A percentile compares a stretch with the other conserved stretches of the same genome.
Evolutionary conservation across 1,139 yeast species (phyloP).

Genomic region (Lodderomyces pseudojiufengensis): DNA sequence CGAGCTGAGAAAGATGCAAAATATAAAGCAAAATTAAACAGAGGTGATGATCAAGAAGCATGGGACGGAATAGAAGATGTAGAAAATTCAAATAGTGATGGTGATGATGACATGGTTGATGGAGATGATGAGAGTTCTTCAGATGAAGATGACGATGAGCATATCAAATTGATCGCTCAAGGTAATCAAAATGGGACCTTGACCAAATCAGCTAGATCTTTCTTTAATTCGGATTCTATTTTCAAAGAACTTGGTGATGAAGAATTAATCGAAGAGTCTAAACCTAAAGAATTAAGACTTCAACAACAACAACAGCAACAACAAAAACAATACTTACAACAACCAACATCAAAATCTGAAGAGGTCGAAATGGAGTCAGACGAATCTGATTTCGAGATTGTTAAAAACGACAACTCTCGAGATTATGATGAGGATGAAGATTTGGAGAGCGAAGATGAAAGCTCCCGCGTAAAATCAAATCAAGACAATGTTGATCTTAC

Average conservation of each 20-base stretch:
- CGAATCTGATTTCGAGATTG: slow-evolving; percentile 53
- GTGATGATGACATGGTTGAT: slow-evolving; percentile 41
- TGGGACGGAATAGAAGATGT: slow-evolving; percentile 78
- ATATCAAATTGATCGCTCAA: slow-evolving; percentile 60
- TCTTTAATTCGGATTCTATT: slow-evolving; percentile 72
- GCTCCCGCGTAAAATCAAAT: slow-evolving; percentile 43
- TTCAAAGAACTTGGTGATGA: slow-evolving; percentile 63
- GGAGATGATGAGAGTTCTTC: slow-evolving; percentile 35
- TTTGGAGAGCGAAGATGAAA: slow-evolving; percentile 47
- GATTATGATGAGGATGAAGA: slow-evolving; percentile 39
- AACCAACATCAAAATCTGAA: not conserved
- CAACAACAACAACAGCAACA: slow-evolving; percentile 8
- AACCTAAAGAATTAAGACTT: slow-evolving; percentile 8
- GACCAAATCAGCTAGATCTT: slow-evolving; percentile 67
- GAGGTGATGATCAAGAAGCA: slow-evolving; percentile 78
- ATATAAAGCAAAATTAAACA: slow-evolving; percentile 70
- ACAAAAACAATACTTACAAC: slow-evolving; percentile 1
- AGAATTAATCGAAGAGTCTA: slow-evolving; percentile 29
- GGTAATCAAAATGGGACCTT: slow-evolving; percentile 45
- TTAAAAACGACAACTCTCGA: slow-evolving; percentile 37
- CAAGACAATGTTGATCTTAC: slow-evolving; percentile 73
- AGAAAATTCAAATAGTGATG: slow-evolving; percentile 36
- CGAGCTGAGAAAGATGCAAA: slow-evolving; percentile 79
- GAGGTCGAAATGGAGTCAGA: slow-evolving; percentile 15
- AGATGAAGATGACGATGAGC: slow-evolving; percentile 72